Base-by-base conservation (phyloP, 306 rosid species). In the Biancaea sappan region DNA sequence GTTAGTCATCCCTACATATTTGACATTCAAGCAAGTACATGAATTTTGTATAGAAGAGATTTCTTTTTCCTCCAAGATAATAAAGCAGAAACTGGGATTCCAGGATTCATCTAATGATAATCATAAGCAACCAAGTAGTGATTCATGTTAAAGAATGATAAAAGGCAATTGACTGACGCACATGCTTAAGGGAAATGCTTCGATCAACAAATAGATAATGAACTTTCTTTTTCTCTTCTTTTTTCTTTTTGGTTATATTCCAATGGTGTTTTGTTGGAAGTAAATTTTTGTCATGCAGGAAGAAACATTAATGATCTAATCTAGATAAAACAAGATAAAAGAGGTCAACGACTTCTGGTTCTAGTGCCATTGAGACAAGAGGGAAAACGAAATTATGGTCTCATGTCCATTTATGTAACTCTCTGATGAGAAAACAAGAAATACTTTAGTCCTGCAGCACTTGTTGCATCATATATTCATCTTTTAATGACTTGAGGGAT, bases 1-100 rank as follows among this genome's bases (percentile, higher is more conserved):
- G 19, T 65, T 57, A 60, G 35, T 38, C 60, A 68, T 31, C 14
- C 41, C 52, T 50, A 44, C 74, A 58, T 59, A 46, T 53, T 53
- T 62, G 44, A 58, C 53, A 37, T 37, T 57, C 64, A 35, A 54
- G 32, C 16, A 25, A 37, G 40, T 44, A 50, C 58, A 14, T 52
- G 29, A 69, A 41, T n/a, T n/a, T n/a, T n/a, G n/a, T n/a, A n/a
- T n/a, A 2, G 37, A 4, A 34, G 4, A 34, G 37, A 2, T 0
- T 34, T 34, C 6, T 34, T 34, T 34, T 34, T 34, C n/a, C n/a
- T n/a, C n/a, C n/a, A 34, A 34, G 5, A 34, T 0, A 34, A 34
- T n/a, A 41, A 41, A 12, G 16, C 47, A 11, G n/a, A 41, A 41
- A 14, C 3, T 14, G 15, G 19, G 50, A 13, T 44, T 44, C 15